These are phyloP conservation scores for Lipomyces sp. DNA, from an alignment of 805 yeast genomes.

Conservation along the genomic window DNA sequence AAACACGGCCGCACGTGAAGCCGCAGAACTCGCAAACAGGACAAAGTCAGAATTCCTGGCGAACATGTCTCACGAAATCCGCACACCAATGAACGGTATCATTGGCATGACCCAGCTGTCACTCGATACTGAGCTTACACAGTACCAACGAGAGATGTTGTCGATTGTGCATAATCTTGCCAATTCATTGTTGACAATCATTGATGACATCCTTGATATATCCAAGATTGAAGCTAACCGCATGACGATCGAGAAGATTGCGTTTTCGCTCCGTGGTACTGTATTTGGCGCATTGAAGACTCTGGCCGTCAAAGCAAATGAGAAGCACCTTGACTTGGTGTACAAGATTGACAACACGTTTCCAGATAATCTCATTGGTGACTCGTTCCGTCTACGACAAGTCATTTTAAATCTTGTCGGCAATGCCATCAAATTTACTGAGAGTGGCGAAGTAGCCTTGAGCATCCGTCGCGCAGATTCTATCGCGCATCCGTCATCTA, in stretches of 20 bases:
- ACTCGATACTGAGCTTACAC: constrained; percentile 84
- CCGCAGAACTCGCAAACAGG: constrained; percentile 87
- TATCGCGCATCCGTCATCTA: background rate
- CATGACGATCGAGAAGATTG: constrained; percentile 90
- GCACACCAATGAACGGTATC: constrained; percentile 93
- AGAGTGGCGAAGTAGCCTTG: constrained; percentile 77
- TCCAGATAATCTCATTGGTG: constrained; percentile 87
- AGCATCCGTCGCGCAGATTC: constrained; percentile 53
- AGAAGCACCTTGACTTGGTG: constrained; percentile 76
- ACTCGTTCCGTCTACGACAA: constrained; percentile 84
- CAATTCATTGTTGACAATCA: constrained; percentile 80
- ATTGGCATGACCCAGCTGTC: constrained; percentile 92
- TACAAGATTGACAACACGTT: constrained; percentile 84
- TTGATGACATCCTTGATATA: constrained; percentile 88
- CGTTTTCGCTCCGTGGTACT: constrained; percentile 82
- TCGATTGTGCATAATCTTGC: constrained; percentile 88
- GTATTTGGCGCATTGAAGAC: constrained; percentile 90
- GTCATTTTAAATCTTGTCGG: constrained; percentile 87
- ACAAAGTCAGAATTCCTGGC: constrained; percentile 91
- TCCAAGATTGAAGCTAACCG: constrained; percentile 92
- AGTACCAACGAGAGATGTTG: constrained; percentile 89
- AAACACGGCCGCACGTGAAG: constrained; percentile 91
- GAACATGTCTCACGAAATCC: constrained; percentile 83
- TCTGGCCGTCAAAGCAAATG: constrained; percentile 86
- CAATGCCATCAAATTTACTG: constrained; percentile 87